Percentiles rank a stretch among this genome's conserved stretches.
Conservation (phyloP, 2,329 filamentous ascomycete species). For the Diaporthe citri region DNA sequence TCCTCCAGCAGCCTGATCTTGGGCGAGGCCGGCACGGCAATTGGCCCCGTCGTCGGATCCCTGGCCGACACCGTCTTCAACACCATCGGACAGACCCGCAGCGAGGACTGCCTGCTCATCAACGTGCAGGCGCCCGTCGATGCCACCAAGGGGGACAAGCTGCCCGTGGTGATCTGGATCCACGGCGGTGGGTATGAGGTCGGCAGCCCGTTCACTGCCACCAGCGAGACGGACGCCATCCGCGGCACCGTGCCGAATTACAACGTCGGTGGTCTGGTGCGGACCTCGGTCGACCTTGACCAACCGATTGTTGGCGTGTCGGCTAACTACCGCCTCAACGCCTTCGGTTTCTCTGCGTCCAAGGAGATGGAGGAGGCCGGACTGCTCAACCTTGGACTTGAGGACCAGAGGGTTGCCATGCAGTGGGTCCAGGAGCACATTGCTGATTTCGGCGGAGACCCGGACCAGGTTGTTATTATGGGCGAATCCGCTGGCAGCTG, state of each 20-base stretch:
- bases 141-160: not conserved
- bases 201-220: not conserved
- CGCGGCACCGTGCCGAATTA: not conserved
- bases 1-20: not conserved
- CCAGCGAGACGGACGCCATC: not conserved
- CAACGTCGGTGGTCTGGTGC: constrained; percentile 1
- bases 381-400: constrained; percentile 61
- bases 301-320: constrained; percentile 61
- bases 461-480: constrained; percentile 59
- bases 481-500: constrained; percentile 63
- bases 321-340: constrained; percentile 62
- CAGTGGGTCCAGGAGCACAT: constrained; percentile 62
- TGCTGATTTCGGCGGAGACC: constrained; percentile 57
- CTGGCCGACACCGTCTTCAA: constrained; percentile 1
- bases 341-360: constrained; percentile 60
- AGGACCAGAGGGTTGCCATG: constrained; percentile 59
- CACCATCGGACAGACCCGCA: constrained; percentile 1
- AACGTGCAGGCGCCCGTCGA: constrained; percentile 8
- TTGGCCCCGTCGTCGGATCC: not conserved
- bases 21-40: not conserved
- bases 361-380: constrained; percentile 53
- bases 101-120: constrained; percentile 28
- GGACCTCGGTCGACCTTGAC: not conserved
- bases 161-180: constrained; percentile 34
- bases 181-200: constrained; percentile 10